A percentile compares a stretch with the other conserved stretches of the same genome.
These are phyloP conservation scores for Boechera divaricarpa DNA, from an alignment of 345 rosid species.

Conservation along the genomic window DNA sequence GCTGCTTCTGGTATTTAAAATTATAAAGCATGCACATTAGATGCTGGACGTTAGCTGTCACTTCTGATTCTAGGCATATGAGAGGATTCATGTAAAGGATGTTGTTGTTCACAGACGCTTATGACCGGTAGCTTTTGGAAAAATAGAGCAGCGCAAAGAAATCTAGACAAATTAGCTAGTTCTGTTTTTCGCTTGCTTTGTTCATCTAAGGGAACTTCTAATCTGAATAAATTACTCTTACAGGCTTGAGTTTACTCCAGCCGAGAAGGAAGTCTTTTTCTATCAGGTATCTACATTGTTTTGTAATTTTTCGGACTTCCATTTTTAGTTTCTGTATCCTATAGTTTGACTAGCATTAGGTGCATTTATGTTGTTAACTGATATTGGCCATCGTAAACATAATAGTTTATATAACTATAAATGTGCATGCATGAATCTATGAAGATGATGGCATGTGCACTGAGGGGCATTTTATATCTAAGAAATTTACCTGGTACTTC, in stretches of 20 bases:
- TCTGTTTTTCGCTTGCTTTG: constrained; percentile 19
- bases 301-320: neutral
- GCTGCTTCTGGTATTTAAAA: constrained; percentile 11
- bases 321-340: constrained; percentile 15
- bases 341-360: constrained; percentile 26
- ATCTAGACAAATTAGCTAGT: constrained; percentile 10
- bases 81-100: constrained; percentile 15
- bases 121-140: constrained; percentile 27
- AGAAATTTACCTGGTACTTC: neutral
- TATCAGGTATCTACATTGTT: constrained; percentile 60
- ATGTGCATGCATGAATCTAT: neutral
- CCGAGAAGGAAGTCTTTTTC: constrained; percentile 84
- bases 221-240: constrained; percentile 39
- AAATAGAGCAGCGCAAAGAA: constrained; percentile 11
- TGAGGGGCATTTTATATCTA: neutral
- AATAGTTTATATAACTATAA: constrained; percentile 16
- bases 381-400: constrained; percentile 2
- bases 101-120: constrained; percentile 18
- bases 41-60: constrained; percentile 29
- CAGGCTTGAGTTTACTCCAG: constrained; percentile 87
- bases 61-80: constrained; percentile 20
- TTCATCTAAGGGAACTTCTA: constrained; percentile 23
- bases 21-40: constrained; percentile 11
- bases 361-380: constrained; percentile 6
- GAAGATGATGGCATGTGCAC: neutral